A percentile compares a stretch with the other conserved stretches of the same genome.
Evolutionary conservation across 495 filamentous ascomycete genomes (phyloP).

Genomic region (Thermothielavioides terrestris): DNA sequence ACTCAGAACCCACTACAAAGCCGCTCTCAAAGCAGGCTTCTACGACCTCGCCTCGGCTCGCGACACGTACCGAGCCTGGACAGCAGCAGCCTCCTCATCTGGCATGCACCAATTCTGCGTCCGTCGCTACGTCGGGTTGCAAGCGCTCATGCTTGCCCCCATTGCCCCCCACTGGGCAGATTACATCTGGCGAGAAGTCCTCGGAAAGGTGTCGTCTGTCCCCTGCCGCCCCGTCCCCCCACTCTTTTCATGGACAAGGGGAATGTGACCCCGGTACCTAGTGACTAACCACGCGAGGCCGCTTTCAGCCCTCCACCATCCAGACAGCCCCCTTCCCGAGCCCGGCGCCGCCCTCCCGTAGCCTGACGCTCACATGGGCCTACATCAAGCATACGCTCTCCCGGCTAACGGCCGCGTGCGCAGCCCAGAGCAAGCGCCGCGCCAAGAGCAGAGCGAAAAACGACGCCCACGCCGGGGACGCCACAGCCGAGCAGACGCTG

Average conservation of each 20-base stretch:
- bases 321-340: conserved; percentile 67
- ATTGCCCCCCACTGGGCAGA: conserved; percentile 89
- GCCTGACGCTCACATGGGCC: conserved; percentile 59
- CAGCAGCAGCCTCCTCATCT: conserved; percentile 55
- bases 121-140: conserved; percentile 62
- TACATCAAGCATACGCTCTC: conserved; percentile 65
- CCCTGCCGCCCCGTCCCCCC: not conserved
- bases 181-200: conserved; percentile 79
- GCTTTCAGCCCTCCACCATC: conserved; percentile 51
- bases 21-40: conserved; percentile 73
- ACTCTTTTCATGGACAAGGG: not conserved
- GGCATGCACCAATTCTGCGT: conserved; percentile 66
- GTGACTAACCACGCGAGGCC: not conserved
- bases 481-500: conserved; percentile 70
- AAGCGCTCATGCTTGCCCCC: conserved; percentile 35
- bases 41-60: conserved; percentile 78
- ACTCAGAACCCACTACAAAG: conserved; percentile 61
- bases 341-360: conserved; percentile 46
- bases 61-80: conserved; percentile 74
- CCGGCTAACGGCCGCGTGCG: conserved; percentile 72
- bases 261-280: not conserved
- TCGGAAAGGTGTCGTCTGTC: conserved; percentile 47
- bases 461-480: conserved; percentile 55
- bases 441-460: conserved; percentile 91
- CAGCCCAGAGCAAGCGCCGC: conserved; percentile 61